Evolutionary conservation across 805 yeast genomes (phyloP).

Genomic region (Wickerhamomyces sydowiorum): DNA sequence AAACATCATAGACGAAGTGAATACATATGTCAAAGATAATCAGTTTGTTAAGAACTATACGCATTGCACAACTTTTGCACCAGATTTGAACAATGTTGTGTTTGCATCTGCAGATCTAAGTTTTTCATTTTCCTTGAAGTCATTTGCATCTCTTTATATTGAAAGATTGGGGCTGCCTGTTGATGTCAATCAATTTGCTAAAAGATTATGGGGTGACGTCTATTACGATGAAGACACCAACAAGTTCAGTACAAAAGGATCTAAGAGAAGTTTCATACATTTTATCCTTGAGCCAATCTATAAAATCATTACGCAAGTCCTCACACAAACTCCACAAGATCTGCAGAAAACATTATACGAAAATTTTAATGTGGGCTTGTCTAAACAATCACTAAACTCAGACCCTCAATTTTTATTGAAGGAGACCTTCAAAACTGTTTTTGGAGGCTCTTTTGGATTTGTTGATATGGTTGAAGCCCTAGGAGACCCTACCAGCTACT

Average conservation of each 20-base stretch:
- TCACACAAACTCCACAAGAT: slow-evolving; percentile 44
- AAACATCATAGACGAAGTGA: slow-evolving; percentile 57
- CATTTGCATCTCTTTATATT: slow-evolving; percentile 51
- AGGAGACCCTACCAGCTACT: slow-evolving; percentile 33
- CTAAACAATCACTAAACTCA: slow-evolving; percentile 33
- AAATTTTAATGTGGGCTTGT: slow-evolving; percentile 40
- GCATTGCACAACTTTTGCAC: slow-evolving; percentile 37
- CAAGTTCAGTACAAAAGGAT: slow-evolving; percentile 34
- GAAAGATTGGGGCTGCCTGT: slow-evolving; percentile 26
- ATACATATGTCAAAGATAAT: slow-evolving; percentile 38
- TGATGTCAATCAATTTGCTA: slow-evolving; percentile 37
- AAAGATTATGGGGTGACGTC: slow-evolving; percentile 73
- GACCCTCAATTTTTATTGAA: slow-evolving; percentile 59
- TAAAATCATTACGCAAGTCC: slow-evolving; percentile 57
- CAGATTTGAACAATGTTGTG: slow-evolving; percentile 58
- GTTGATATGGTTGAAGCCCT: slow-evolving; percentile 39
- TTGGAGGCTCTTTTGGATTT: slow-evolving; percentile 46
- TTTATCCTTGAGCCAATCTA: slow-evolving; percentile 79
- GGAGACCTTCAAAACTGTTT: slow-evolving; percentile 47
- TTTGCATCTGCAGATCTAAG: slow-evolving; percentile 67
- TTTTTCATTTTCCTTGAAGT: slow-evolving; percentile 58
- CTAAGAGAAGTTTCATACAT: slow-evolving; percentile 34
- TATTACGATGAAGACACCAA: slow-evolving; percentile 39
- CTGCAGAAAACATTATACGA: slow-evolving; percentile 40
- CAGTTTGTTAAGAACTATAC: slow-evolving; percentile 22